Conservation (phyloP, 192 early-diverging fungal genomes). For the Coemansia sp. region DNA sequence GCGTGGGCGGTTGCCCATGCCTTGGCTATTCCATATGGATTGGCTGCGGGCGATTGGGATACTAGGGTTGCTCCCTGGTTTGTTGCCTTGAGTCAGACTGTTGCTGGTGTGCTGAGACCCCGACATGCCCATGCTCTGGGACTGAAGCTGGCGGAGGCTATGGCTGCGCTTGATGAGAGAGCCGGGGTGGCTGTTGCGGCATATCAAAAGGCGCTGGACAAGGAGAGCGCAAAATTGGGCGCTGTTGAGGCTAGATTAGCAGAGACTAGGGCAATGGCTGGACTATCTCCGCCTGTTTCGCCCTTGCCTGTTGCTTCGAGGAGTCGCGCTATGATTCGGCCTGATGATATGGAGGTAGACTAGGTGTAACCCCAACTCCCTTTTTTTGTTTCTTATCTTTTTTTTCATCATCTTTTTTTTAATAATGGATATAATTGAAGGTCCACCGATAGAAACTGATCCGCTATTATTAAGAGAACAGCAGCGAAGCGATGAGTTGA, state of each 20-base stretch:
- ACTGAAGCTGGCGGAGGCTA: constrained; percentile 1
- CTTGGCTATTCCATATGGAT: constrained; percentile 30
- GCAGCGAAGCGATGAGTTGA: constrained; percentile 37
- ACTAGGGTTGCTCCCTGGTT: constrained; percentile 42
- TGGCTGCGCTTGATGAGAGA: not conserved
- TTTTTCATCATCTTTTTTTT: not conserved
- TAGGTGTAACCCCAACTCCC: not conserved
- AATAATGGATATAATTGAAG: not conserved
- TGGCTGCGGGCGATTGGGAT: constrained; percentile 31
- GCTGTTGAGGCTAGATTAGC: constrained; percentile 54
- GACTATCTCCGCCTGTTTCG: constrained; percentile 7
- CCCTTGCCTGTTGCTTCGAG: not conserved
- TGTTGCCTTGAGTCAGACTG: constrained; percentile 47
- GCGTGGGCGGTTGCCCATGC: constrained; percentile 38
- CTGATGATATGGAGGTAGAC: constrained; percentile 13
- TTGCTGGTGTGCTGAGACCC: constrained; percentile 44
- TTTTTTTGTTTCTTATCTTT: not conserved
- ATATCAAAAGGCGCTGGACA: constrained; percentile 46
- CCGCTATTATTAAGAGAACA: not conserved
- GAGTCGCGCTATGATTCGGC: not conserved
- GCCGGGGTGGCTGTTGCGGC: constrained; percentile 21
- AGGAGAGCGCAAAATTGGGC: constrained; percentile 43
- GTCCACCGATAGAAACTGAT: not conserved
- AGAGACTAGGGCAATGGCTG: constrained; percentile 7
- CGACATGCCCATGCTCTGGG: constrained; percentile 46